phyloP scores from a whole-genome alignment of 2,329 filamentous ascomycete genomes.

The Venturia oleaginea region DNA sequence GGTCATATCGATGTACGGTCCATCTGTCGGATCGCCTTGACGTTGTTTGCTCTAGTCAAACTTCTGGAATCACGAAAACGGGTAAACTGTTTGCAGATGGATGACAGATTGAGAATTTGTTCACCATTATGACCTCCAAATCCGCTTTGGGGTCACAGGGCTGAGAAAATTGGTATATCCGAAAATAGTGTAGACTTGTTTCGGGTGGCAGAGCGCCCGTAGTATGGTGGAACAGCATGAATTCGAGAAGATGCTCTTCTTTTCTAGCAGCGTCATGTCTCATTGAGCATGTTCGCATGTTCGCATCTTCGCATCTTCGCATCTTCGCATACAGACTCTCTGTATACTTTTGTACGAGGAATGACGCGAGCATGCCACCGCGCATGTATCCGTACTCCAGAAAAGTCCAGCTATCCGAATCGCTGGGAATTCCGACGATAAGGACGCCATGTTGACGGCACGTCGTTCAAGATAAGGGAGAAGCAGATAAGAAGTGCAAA shows the following conservation, averaged over 20 bases:
- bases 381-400: background rate
- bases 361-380: too few relatives aligned
- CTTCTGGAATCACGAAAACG: background rate
- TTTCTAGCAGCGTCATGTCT: background rate
- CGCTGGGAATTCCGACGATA: background rate
- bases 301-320: too few relatives aligned
- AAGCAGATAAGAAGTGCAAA: conserved; percentile 1
- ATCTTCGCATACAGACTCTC: background rate
- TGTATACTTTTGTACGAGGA: background rate
- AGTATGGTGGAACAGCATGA: background rate
- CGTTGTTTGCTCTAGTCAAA: too few relatives aligned
- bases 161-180: too few relatives aligned
- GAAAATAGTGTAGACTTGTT: background rate
- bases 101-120: too few relatives aligned
- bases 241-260: background rate
- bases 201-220: background rate
- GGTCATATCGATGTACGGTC: too few relatives aligned
- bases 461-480: background rate
- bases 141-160: too few relatives aligned
- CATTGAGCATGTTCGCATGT: background rate
- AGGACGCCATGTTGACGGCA: conserved; percentile 1
- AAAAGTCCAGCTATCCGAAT: background rate
- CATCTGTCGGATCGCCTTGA: too few relatives aligned
- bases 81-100: background rate
- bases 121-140: too few relatives aligned